These are phyloP conservation scores for Viridothelium virens DNA, from an alignment of 495 filamentous ascomycete species.

Conservation along the genomic window DNA sequence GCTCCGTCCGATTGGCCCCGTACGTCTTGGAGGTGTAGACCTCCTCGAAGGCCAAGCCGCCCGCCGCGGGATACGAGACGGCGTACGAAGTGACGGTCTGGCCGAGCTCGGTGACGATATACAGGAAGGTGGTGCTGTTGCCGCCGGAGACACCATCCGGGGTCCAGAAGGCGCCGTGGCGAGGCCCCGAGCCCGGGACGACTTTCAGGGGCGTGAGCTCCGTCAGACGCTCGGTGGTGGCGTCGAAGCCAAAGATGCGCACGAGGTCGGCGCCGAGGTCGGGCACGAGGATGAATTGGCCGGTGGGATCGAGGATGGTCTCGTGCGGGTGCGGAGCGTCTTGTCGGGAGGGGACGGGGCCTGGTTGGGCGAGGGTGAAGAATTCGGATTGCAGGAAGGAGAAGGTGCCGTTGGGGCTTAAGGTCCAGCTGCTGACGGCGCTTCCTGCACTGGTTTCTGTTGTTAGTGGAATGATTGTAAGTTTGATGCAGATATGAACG, in stretches of 20 bases:
- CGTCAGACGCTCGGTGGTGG: slow-evolving; percentile 22
- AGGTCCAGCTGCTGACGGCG: slow-evolving; percentile 21
- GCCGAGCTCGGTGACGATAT: slow-evolving; percentile 31
- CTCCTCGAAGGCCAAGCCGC: slow-evolving; percentile 28
- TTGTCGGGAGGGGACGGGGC: slow-evolving; percentile 28
- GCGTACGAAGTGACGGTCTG: slow-evolving; percentile 30
- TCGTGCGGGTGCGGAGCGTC: slow-evolving; percentile 33
- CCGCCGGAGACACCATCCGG: slow-evolving; percentile 24
- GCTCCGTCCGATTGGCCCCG: slow-evolving; percentile 20
- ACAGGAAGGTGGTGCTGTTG: slow-evolving; percentile 26
- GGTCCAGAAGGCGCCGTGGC: slow-evolving; percentile 36
- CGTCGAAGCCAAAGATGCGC: slow-evolving; percentile 29
- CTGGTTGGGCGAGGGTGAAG: slow-evolving; percentile 25
- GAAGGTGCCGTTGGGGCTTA: slow-evolving; percentile 23
- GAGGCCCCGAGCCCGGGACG: slow-evolving; percentile 28
- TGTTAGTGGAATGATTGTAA: not conserved
- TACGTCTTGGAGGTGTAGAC: slow-evolving; percentile 26
- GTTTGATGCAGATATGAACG: not conserved
- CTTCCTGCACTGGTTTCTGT: not conserved
- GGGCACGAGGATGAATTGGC: slow-evolving; percentile 35
- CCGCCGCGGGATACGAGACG: slow-evolving; percentile 27
- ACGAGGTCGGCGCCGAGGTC: slow-evolving; percentile 36
- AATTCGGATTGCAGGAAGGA: slow-evolving; percentile 26
- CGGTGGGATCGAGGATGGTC: slow-evolving; percentile 35
- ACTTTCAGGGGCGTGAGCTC: slow-evolving; percentile 21